Conservation (phyloP, 2,329 filamentous ascomycete species). For the Bipolaris gigantea region DNA sequence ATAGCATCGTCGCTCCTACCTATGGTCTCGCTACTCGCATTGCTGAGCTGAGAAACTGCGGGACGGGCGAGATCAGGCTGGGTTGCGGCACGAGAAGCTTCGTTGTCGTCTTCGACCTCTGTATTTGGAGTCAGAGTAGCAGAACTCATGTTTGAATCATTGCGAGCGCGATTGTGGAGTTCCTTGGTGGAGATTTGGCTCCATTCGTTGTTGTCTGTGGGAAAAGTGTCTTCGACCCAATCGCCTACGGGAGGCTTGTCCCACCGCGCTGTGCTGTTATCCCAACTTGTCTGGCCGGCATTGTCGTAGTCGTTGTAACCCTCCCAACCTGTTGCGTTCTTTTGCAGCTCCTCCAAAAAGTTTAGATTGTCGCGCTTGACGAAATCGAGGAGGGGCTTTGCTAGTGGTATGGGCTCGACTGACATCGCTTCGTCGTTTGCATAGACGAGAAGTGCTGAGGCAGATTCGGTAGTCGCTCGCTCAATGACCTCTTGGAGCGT, state of each 20-base stretch:
- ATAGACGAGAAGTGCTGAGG: conserved; percentile 60
- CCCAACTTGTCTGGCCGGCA: background rate
- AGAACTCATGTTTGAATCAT: conserved; percentile 26
- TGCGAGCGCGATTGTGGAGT: conserved; percentile 15
- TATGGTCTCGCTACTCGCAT: conserved; percentile 29
- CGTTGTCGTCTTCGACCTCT: conserved; percentile 34
- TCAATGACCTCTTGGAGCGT: conserved; percentile 58
- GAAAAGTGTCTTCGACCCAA: conserved; percentile 25
- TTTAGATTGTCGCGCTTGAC: conserved; percentile 53
- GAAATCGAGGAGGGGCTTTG: conserved; percentile 45
- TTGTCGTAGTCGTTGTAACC: conserved; percentile 11
- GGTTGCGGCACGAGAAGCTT: conserved; percentile 21
- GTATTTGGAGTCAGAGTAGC: conserved; percentile 43
- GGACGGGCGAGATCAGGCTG: conserved; percentile 30
- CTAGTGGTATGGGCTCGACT: conserved; percentile 19
- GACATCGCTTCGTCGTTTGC: conserved; percentile 52
- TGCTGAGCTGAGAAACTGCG: conserved; percentile 19
- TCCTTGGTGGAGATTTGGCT: conserved; percentile 23
- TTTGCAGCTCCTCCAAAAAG: conserved; percentile 39
- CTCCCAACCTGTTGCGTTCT: conserved; percentile 18
- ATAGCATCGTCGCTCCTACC: conserved; percentile 22
- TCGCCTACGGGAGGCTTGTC: conserved; percentile 5
- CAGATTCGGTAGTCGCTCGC: conserved; percentile 56
- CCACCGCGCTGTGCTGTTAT: background rate
- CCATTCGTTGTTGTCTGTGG: conserved; percentile 23